Conservation (phyloP, 495 filamentous ascomycete species). For the Aspergillus bridgeri region DNA sequence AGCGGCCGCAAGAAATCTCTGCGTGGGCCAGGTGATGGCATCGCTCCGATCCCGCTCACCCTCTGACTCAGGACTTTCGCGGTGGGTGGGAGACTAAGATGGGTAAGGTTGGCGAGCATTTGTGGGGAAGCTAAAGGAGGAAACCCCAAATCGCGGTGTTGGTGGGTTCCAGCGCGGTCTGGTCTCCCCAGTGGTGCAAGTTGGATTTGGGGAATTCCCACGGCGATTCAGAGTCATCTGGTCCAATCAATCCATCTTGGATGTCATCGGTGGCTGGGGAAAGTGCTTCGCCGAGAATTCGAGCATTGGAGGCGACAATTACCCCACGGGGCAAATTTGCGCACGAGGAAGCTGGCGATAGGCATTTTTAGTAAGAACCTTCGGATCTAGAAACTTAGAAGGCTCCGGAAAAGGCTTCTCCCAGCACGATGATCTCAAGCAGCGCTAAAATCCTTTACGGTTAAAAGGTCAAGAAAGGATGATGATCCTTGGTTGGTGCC, state of each 20-base stretch:
- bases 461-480: background rate
- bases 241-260: background rate
- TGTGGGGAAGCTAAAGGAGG: conserved; percentile 5
- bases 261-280: conserved; percentile 11
- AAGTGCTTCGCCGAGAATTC: conserved; percentile 10
- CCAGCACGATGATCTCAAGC: conserved; percentile 9
- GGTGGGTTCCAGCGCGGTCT: background rate
- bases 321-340: conserved; percentile 10
- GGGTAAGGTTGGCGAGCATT: conserved; percentile 5
- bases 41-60: conserved; percentile 6
- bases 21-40: background rate
- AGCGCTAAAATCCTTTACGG: background rate
- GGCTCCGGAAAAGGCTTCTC: conserved; percentile 27
- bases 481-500: background rate
- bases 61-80: no score
- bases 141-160: background rate
- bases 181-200: background rate
- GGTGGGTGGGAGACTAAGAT: background rate
- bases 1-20: conserved; percentile 6
- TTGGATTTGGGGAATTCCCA: background rate
- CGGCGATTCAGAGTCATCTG: background rate
- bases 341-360: conserved; percentile 3
- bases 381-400: background rate
- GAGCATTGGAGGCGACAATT: background rate
- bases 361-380: background rate